A percentile compares a stretch with the other conserved stretches of the same genome.
Evolutionary conservation across 1,284 basidiomycete genomes (phyloP).

Genomic region (Microbotryomycetes sp.): DNA sequence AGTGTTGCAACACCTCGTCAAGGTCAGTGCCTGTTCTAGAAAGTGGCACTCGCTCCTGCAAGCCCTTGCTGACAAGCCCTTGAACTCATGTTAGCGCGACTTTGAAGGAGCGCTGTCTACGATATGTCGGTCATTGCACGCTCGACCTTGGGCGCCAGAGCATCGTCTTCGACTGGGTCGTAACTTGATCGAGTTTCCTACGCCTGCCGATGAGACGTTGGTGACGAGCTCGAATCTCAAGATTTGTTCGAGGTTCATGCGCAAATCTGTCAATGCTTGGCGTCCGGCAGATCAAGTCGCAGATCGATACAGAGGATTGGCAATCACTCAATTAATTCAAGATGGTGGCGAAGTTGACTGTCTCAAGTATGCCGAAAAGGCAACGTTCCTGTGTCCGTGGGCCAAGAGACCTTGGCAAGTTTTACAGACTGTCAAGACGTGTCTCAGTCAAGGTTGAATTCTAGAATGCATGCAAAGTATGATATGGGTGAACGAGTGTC

Average conservation of each 20-base stretch:
- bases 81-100: not conserved
- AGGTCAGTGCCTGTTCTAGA: conserved; percentile 1
- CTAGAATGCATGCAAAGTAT: too few relatives aligned
- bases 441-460: too few relatives aligned
- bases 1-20: conserved; percentile 5
- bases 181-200: conserved; percentile 8
- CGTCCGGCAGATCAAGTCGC: not conserved
- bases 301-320: not conserved
- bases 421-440: not conserved
- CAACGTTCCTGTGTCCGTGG: not conserved
- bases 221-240: conserved; percentile 3
- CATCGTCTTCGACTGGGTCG: conserved; percentile 5
- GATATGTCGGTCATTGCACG: conserved; percentile 17
- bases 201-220: not conserved
- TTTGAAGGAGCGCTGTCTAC: conserved; percentile 5
- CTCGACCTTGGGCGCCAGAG: conserved; percentile 17
- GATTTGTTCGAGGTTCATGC: conserved; percentile 10
- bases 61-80: not conserved
- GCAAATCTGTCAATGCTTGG: not conserved
- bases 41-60: not conserved
- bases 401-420: not conserved
- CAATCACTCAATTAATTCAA: not conserved
- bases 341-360: not conserved
- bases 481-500: too few relatives aligned
- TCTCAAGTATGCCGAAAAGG: not conserved